phyloP scores from a whole-genome alignment of 164 flowering plant genomes.

The Tinospora cordifolia region DNA sequence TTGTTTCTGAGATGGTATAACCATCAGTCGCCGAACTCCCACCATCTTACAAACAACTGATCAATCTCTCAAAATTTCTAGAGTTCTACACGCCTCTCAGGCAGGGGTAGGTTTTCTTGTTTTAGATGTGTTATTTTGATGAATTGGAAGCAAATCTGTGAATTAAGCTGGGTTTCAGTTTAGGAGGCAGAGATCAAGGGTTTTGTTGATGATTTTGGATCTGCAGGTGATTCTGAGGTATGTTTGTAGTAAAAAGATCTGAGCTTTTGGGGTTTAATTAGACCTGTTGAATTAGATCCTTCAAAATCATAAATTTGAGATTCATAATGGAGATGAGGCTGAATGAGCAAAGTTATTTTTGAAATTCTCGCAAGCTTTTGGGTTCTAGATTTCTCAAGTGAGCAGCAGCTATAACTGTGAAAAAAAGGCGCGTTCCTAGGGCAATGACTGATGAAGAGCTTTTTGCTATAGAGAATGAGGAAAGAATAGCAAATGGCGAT shows the following conservation, averaged over 20 bases:
- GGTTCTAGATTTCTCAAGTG: background rate
- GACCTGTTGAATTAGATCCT: background rate
- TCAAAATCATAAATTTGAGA: constrained; percentile 1
- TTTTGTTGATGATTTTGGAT: constrained; percentile 4
- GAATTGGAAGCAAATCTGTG: background rate
- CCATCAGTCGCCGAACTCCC: background rate
- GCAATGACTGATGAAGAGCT: constrained; percentile 99
- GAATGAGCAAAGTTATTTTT: background rate
- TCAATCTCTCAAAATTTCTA: constrained; percentile 3
- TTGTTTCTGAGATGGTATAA: too few relatives aligned
- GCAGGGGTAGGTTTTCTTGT: constrained; percentile 8
- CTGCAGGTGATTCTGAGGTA: background rate
- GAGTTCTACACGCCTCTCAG: constrained; percentile 5
- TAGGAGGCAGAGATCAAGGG: background rate
- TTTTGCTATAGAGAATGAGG: constrained; percentile 77
- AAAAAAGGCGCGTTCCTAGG: constrained; percentile 79
- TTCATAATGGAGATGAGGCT: constrained; percentile 8
- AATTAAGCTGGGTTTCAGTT: background rate
- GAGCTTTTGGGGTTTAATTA: background rate
- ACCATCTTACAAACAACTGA: constrained; percentile 5
- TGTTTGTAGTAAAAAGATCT: background rate
- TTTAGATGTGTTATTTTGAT: background rate
- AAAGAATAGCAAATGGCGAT: constrained; percentile 49
- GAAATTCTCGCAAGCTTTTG: background rate
- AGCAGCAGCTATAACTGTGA: background rate